phyloP scores from a whole-genome alignment of 306 rosid species.

The Delonix regia region DNA sequence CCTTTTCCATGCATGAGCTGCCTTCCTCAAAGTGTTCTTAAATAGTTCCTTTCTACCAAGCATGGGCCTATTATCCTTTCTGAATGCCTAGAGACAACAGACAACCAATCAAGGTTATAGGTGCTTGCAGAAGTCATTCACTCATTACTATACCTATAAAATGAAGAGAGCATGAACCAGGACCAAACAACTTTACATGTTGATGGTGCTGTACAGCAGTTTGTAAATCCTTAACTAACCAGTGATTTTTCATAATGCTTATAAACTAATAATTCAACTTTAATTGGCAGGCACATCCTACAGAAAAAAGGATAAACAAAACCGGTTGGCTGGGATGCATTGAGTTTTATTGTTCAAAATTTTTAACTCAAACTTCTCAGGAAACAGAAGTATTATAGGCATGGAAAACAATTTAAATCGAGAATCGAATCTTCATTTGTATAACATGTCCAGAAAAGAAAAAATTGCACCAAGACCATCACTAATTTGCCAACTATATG shows the following conservation, averaged over 20 bases:
- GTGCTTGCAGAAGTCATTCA: conserved; percentile 11
- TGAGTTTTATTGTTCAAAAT: not conserved
- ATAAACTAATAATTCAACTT: not conserved
- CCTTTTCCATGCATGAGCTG: conserved; percentile 86
- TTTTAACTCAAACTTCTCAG: not conserved
- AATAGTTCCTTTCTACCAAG: conserved; percentile 81
- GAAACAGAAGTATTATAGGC: not conserved
- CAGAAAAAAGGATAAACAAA: not conserved
- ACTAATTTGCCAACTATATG: not conserved
- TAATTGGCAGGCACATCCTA: not conserved
- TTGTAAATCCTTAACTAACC: conserved; percentile 1
- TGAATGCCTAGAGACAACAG: conserved; percentile 59
- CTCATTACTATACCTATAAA: not conserved
- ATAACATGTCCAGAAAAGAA: not conserved
- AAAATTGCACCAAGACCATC: not conserved
- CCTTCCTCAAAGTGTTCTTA: conserved; percentile 79
- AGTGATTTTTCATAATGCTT: not conserved
- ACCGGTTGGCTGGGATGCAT: not conserved
- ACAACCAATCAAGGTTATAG: conserved; percentile 25
- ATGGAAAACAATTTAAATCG: not conserved
- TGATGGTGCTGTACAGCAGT: not conserved
- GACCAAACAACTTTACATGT: conserved; percentile 11
- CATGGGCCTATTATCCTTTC: conserved; percentile 69
- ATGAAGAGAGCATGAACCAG: not conserved
- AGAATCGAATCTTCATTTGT: not conserved